These are phyloP conservation scores for Epichloe baconii DNA, from an alignment of 2,329 filamentous ascomycete species.

Conservation along the genomic window DNA sequence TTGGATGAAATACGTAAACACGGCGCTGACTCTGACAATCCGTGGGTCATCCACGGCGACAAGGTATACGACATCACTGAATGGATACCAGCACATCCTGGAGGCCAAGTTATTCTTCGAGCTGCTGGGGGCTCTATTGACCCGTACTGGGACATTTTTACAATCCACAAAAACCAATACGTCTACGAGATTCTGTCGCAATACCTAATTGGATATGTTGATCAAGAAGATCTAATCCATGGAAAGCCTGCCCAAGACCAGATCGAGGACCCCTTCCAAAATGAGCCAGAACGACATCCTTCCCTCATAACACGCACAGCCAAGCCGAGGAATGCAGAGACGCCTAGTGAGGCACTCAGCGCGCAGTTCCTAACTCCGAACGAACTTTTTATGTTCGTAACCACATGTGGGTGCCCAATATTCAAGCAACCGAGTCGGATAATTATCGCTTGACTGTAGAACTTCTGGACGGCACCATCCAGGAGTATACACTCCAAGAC, in stretches of 20 bases:
- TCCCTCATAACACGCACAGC: constrained; percentile 37
- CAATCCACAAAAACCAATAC: constrained; percentile 52
- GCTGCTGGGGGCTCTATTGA: constrained; percentile 53
- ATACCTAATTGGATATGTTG: constrained; percentile 49
- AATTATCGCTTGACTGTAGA: constrained; percentile 39
- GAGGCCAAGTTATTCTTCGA: constrained; percentile 53
- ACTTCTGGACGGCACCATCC: constrained; percentile 38
- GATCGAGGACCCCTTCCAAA: constrained; percentile 47
- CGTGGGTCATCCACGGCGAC: constrained; percentile 52
- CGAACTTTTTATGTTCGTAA: constrained; percentile 45
- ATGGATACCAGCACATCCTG: constrained; percentile 52
- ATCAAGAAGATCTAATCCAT: constrained; percentile 44
- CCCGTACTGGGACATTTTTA: constrained; percentile 58
- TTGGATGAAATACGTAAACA: constrained; percentile 39
- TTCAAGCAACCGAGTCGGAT: constrained; percentile 24
- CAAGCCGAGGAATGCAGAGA: constrained; percentile 50
- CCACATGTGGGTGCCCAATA: constrained; percentile 48
- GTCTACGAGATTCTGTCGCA: constrained; percentile 52
- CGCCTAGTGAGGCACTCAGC: constrained; percentile 34
- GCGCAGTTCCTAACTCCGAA: constrained; percentile 41
- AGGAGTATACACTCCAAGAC: constrained; percentile 39
- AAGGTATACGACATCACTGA: constrained; percentile 61
- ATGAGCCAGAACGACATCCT: constrained; percentile 39
- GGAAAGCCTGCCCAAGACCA: constrained; percentile 37
- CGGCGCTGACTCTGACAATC: constrained; percentile 35